Evolutionary conservation across 2,329 filamentous ascomycete species (phyloP), one percentile per base, ranked within the genome.

Genomic region (Microdochium bolleyi): DNA sequence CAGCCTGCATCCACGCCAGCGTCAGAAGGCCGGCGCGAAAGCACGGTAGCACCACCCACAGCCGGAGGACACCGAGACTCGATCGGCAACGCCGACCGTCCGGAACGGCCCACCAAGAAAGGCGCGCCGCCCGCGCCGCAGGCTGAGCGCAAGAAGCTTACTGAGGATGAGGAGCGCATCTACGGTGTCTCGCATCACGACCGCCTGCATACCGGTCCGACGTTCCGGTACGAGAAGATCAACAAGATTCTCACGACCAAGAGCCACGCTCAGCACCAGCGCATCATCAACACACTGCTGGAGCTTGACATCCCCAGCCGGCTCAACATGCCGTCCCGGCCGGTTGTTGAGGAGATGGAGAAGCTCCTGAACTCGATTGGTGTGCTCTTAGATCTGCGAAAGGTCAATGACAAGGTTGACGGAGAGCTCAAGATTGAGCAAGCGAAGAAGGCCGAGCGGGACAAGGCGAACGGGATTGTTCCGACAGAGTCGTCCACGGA

Each of bases 111-210:
- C 21, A 52, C 60, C 58, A 83, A 83, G 65, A 83, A 82, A 69
- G 73, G 75, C 32, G 68, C 62, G 56, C 73, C 66, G 60, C 69
- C 69, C 32, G 75, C 76, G 19, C 73, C 66, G 60, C 70, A 69
- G 37, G 75, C 76, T 19, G 79, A 86, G 62, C 79, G 86, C 52
- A 83, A 85, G 63, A 84, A 85, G 67, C 83, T 96, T 58, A 83
- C 83, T 3, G 78, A 86, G 49, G 82, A 88, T 59, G 87, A 95
- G 70, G 86, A 92, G 71, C 70, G 80, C 57, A 79, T 87, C 32
- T 97, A 92, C 64, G 94, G 92, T 57, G 87, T 99, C 10, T 82
- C 87, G 8, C 84, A 89, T 58, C 87, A 92, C 65, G 92, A 97
- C 53, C 88, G 92, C 25, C 78, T 96, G 38, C 84, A 87, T 1